A percentile compares a stretch with the other conserved stretches of the same genome.
phyloP scores from a whole-genome alignment of 1,284 basidiomycete species.

The Cutaneotrichosporon cyanovorans region DNA sequence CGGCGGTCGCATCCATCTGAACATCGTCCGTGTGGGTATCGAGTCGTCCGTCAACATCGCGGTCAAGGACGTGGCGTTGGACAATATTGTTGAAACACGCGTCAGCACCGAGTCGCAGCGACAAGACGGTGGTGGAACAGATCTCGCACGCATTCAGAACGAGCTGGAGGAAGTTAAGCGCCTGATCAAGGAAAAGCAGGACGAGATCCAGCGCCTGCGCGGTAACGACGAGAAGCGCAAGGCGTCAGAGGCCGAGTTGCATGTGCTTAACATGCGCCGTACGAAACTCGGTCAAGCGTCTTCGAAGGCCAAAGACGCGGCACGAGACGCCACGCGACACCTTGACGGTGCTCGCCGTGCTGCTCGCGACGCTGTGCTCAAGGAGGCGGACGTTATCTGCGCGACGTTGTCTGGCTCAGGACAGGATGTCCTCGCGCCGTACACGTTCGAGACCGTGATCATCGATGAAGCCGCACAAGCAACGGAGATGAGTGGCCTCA shows the following conservation, averaged over 20 bases:
- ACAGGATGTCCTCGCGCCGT: conserved; percentile 72
- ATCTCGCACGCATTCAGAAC: conserved; percentile 55
- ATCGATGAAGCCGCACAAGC: conserved; percentile 99
- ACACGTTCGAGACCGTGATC: conserved; percentile 91
- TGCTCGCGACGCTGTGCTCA: conserved; percentile 66
- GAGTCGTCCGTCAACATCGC: conserved; percentile 70
- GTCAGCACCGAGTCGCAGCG: conserved; percentile 52
- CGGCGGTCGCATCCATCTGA: conserved; percentile 56
- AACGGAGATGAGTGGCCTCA: conserved; percentile 91
- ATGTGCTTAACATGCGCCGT: conserved; percentile 59
- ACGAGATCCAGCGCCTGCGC: conserved; percentile 48
- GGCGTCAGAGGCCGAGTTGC: conserved; percentile 60
- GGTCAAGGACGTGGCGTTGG: conserved; percentile 81
- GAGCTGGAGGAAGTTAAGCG: conserved; percentile 64
- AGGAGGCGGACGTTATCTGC: conserved; percentile 88
- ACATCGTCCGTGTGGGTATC: conserved; percentile 82
- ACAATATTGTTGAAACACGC: conserved; percentile 72
- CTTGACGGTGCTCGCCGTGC: conserved; percentile 70
- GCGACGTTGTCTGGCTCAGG: conserved; percentile 88
- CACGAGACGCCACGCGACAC: conserved; percentile 61
- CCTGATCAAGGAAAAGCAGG: conserved; percentile 56
- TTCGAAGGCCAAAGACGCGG: conserved; percentile 71
- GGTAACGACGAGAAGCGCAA: conserved; percentile 42
- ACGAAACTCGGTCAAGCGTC: conserved; percentile 61
- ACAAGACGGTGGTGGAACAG: conserved; percentile 47